phyloP scores from a whole-genome alignment of 2,329 filamentous ascomycete species.

The Didymella lethalis region DNA sequence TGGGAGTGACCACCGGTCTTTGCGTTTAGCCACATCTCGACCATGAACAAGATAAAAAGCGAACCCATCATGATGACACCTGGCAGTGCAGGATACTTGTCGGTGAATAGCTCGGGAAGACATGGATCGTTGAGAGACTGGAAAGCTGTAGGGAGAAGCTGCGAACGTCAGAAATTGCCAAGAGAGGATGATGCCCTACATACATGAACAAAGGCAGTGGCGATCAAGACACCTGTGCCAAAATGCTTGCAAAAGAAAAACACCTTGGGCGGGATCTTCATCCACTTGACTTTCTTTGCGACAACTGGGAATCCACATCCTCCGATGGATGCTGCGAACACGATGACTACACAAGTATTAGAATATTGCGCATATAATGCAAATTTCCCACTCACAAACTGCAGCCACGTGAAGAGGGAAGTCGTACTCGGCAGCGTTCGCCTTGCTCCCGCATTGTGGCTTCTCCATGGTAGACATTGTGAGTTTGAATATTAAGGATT shows the following conservation, averaged over 20 bases:
- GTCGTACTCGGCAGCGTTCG: conserved; percentile 42
- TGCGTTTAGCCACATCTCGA: conserved; percentile 68
- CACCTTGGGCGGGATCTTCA: conserved; percentile 64
- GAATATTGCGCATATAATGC: neutral
- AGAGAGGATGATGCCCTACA: conserved; percentile 14
- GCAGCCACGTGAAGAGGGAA: conserved; percentile 51
- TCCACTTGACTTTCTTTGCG: conserved; percentile 62
- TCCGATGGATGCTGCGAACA: conserved; percentile 48
- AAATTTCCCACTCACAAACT: conserved; percentile 43
- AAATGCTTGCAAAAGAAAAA: conserved; percentile 70
- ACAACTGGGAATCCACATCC: conserved; percentile 51
- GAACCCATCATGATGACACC: conserved; percentile 72
- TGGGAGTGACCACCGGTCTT: conserved; percentile 68
- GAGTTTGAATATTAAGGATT: conserved; percentile 25
- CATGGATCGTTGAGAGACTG: conserved; percentile 56
- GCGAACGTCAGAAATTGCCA: conserved; percentile 14
- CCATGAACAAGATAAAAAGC: conserved; percentile 67
- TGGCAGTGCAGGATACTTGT: conserved; percentile 67
- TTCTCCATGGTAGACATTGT: conserved; percentile 44
- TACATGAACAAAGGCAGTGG: conserved; percentile 81
- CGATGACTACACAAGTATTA: conserved; percentile 45
- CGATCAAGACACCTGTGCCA: conserved; percentile 82
- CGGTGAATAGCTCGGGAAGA: conserved; percentile 67
- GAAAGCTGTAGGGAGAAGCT: conserved; percentile 68
- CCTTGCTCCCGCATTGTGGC: conserved; percentile 45